phyloP scores from a whole-genome alignment of 441 rosid genomes.

The Kokia cookei region DNA sequence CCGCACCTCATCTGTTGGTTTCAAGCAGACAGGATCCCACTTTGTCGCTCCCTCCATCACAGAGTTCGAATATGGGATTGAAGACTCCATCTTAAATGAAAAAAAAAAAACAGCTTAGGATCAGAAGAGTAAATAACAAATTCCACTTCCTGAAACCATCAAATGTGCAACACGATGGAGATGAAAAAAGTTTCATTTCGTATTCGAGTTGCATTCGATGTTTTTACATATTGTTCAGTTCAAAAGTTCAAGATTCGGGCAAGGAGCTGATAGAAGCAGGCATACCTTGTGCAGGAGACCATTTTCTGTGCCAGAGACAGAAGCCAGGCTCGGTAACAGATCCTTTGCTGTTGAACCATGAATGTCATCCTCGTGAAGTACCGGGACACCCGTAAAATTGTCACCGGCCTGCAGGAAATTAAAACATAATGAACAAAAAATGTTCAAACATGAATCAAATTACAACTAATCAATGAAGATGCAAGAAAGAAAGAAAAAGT shows the following conservation, averaged over 20 bases:
- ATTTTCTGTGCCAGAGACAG: conserved; percentile 39
- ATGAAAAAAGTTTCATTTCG: not conserved
- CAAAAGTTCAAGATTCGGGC: conserved; percentile 7
- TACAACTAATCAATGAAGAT: not conserved
- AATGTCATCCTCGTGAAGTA: conserved; percentile 30
- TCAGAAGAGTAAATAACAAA: not conserved
- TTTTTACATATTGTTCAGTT: conserved; percentile 1
- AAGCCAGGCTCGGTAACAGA: conserved; percentile 39
- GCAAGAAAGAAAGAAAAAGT: not conserved
- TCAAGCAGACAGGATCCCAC: conserved; percentile 75
- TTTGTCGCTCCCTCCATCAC: conserved; percentile 90
- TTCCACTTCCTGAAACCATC: not conserved
- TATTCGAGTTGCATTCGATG: not conserved
- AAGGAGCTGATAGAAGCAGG: conserved; percentile 4
- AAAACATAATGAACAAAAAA: not conserved
- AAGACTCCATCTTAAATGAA: conserved; percentile 50
- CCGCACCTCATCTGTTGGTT: conserved; percentile 49
- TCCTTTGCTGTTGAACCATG: conserved; percentile 37
- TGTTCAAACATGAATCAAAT: not conserved
- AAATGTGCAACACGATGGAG: not conserved
- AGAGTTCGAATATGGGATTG: conserved; percentile 63
- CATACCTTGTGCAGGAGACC: conserved; percentile 60
- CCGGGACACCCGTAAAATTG: conserved; percentile 35
- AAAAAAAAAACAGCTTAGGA: not conserved
- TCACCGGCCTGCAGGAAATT: conserved; percentile 40